These are phyloP conservation scores for Hypoxylon sp. DNA, from an alignment of 2,329 filamentous ascomycete genomes.

Conservation along the genomic window DNA sequence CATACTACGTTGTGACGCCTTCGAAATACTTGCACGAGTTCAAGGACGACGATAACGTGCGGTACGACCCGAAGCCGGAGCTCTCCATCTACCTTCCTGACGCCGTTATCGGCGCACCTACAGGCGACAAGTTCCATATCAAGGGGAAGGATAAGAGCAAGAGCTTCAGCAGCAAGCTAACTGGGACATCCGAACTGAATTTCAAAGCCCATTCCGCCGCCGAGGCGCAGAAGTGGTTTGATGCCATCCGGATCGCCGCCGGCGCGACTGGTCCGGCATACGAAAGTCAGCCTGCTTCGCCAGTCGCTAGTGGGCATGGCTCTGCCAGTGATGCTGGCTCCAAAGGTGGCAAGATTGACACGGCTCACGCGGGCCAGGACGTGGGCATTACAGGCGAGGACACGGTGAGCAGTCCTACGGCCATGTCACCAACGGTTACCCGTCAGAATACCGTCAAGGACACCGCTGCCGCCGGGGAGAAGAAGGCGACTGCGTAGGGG, in stretches of 20 bases:
- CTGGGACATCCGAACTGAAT: conserved; percentile 77
- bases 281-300: conserved; percentile 47
- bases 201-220: conserved; percentile 87
- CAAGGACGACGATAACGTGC: conserved; percentile 82
- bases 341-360: conserved; percentile 38
- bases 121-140: conserved; percentile 87
- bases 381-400: conserved; percentile 53
- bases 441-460: conserved; percentile 34
- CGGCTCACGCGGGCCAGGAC: conserved; percentile 54
- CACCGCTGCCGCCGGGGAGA: conserved; percentile 27
- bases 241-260: conserved; percentile 70
- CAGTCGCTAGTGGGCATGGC: conserved; percentile 37
- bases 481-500: conserved; percentile 41
- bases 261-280: conserved; percentile 56
- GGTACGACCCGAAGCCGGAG: conserved; percentile 80
- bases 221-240: conserved; percentile 87
- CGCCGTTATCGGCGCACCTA: conserved; percentile 75
- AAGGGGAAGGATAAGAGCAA: conserved; percentile 93
- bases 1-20: conserved; percentile 90
- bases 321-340: conserved; percentile 39
- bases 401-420: conserved; percentile 45
- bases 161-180: conserved; percentile 80
- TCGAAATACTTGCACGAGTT: conserved; percentile 94
- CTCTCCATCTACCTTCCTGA: conserved; percentile 92
- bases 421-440: conserved; percentile 41